A percentile compares a stretch with the other conserved stretches of the same genome.
These are phyloP conservation scores for Multifurca ochricompacta DNA, from an alignment of 768 basidiomycete genomes.

Conservation along the genomic window DNA sequence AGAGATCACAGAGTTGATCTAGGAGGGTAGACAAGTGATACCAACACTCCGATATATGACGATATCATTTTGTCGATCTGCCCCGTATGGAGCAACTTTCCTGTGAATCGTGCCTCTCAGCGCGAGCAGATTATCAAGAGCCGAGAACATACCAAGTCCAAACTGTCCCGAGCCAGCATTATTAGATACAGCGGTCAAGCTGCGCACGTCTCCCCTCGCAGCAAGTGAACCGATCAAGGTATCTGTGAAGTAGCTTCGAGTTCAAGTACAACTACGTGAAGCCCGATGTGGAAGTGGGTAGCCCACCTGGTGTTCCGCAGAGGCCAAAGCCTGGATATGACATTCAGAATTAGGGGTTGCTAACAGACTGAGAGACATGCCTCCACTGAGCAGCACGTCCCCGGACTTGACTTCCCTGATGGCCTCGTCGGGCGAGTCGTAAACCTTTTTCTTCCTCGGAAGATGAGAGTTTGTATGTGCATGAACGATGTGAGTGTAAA, in stretches of 20 bases:
- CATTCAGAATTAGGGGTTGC: background rate
- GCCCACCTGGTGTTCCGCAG: constrained; percentile 77
- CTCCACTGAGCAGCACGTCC: constrained; percentile 71
- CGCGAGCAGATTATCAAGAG: background rate
- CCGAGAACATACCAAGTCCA: constrained; percentile 50
- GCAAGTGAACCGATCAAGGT: constrained; percentile 75
- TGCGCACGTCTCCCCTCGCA: constrained; percentile 61
- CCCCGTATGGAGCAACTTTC: constrained; percentile 62
- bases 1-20: background rate
- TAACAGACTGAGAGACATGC: constrained; percentile 34
- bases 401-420: constrained; percentile 78
- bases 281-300: background rate
- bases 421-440: constrained; percentile 74
- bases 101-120: constrained; percentile 31
- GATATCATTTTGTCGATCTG: constrained; percentile 81
- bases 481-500: constrained; percentile 5
- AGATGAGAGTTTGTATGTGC: constrained; percentile 24
- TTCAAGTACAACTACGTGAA: background rate
- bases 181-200: constrained; percentile 81
- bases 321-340: constrained; percentile 67
- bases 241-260: constrained; percentile 37
- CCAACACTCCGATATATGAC: constrained; percentile 82
- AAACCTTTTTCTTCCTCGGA: constrained; percentile 55
- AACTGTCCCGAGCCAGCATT: constrained; percentile 70
- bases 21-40: constrained; percentile 2